phyloP scores from a whole-genome alignment of 1,284 basidiomycete species.

The Ganoderma boninense region DNA sequence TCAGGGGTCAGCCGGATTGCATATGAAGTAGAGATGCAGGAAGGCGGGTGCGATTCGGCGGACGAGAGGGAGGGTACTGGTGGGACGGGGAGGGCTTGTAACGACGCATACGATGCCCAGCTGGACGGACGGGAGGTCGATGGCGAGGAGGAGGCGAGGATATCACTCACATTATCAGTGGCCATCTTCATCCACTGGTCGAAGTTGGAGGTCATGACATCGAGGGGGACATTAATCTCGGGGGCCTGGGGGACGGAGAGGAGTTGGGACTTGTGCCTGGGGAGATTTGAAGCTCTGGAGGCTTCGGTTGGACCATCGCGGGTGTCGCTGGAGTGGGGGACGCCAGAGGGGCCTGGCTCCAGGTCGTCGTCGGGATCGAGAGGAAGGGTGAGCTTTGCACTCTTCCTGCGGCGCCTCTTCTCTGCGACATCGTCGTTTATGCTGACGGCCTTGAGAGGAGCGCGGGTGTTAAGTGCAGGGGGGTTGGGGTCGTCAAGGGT shows the following conservation, averaged over 20 bases:
- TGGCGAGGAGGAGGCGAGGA: background rate
- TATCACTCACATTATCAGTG: slow-evolving; percentile 88
- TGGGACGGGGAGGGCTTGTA: background rate
- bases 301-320: slow-evolving; percentile 43
- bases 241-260: slow-evolving; percentile 68
- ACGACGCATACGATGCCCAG: background rate
- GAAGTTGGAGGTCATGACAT: slow-evolving; percentile 89
- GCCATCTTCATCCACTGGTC: slow-evolving; percentile 99
- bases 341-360: slow-evolving; percentile 61
- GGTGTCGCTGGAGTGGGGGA: slow-evolving; percentile 39
- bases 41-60: background rate
- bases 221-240: slow-evolving; percentile 68
- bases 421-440: slow-evolving; percentile 85
- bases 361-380: slow-evolving; percentile 54
- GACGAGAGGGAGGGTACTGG: background rate
- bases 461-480: slow-evolving; percentile 39
- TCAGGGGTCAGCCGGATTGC: slow-evolving; percentile 15
- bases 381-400: slow-evolving; percentile 57
- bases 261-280: slow-evolving; percentile 69
- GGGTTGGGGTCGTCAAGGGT: slow-evolving; percentile 48
- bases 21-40: background rate
- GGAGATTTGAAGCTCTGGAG: slow-evolving; percentile 47
- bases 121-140: background rate
- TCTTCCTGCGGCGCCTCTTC: slow-evolving; percentile 79
- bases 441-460: slow-evolving; percentile 64